Percentiles rank a stretch among this genome's conserved stretches.
phyloP scores from a whole-genome alignment of 768 basidiomycete species.

The Pulveroboletus sp. region DNA sequence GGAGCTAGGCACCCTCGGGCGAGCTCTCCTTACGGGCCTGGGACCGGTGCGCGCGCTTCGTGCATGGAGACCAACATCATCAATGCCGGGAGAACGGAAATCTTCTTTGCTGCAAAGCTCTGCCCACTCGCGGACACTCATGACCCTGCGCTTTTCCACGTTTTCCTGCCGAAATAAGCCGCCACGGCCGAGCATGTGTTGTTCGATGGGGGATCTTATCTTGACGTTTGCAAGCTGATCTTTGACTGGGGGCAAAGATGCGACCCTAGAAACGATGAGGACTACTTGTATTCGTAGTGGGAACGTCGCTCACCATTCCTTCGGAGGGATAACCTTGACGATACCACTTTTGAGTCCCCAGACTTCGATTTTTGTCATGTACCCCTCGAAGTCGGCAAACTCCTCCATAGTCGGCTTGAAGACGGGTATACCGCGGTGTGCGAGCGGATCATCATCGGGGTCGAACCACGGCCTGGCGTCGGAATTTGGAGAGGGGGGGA shows the following conservation, averaged over 20 bases:
- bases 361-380: constrained; percentile 78
- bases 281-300: constrained; percentile 15
- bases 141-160: constrained; percentile 76
- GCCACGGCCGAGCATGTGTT: constrained; percentile 81
- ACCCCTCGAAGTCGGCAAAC: constrained; percentile 87
- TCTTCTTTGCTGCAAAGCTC: constrained; percentile 72
- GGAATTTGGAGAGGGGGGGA: constrained; percentile 59
- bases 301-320: constrained; percentile 69
- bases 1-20: constrained; percentile 37
- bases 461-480: constrained; percentile 63
- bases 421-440: constrained; percentile 89
- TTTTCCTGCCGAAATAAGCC: constrained; percentile 91
- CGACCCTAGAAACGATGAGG: constrained; percentile 46
- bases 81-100: constrained; percentile 65
- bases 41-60: constrained; percentile 35
- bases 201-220: constrained; percentile 88
- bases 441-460: constrained; percentile 76
- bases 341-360: constrained; percentile 93
- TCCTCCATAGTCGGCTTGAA: constrained; percentile 94
- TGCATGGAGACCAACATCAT: constrained; percentile 57
- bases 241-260: constrained; percentile 64
- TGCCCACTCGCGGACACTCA: constrained; percentile 86
- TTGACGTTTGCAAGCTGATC: constrained; percentile 70
- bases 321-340: constrained; percentile 92
- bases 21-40: constrained; percentile 37